Evolutionary conservation across 495 filamentous ascomycete genomes (phyloP).

Genomic region (Trichoderma erinaceum): DNA sequence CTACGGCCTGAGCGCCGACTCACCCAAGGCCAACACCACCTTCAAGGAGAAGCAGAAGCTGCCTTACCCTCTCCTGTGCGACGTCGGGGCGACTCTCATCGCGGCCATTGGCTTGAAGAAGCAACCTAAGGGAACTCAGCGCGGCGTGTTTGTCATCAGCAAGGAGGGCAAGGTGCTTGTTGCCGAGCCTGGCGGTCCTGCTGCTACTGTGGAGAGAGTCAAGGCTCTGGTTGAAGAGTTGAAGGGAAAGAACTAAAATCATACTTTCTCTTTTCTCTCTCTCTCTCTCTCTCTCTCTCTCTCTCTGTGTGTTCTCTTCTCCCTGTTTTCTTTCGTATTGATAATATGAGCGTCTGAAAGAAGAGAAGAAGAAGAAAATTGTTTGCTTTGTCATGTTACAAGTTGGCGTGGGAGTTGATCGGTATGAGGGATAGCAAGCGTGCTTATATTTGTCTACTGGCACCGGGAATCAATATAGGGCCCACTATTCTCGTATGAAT

Average conservation of each 20-base stretch:
- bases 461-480: constrained; percentile 8
- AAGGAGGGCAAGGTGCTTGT: constrained; percentile 66
- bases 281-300: not conserved
- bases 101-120: constrained; percentile 72
- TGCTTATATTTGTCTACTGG: constrained; percentile 12
- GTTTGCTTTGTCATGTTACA: not conserved
- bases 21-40: constrained; percentile 79
- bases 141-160: constrained; percentile 82
- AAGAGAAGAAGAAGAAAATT: not conserved
- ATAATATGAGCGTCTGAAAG: not conserved
- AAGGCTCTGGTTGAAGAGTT: constrained; percentile 39
- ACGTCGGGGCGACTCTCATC: constrained; percentile 65
- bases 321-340: not conserved
- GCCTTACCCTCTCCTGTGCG: constrained; percentile 85
- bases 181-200: constrained; percentile 53
- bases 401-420: constrained; percentile 9
- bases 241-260: not conserved
- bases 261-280: no score
- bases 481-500: constrained; percentile 11
- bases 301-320: not conserved
- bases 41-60: constrained; percentile 86
- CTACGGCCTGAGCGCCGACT: constrained; percentile 83
- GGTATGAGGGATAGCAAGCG: constrained; percentile 11
- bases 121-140: constrained; percentile 62
- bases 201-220: constrained; percentile 51